Evolutionary conservation across 768 basidiomycete species (phyloP), one percentile per base, ranked within the genome.

Genomic region (Sarcomyxa edulis): DNA sequence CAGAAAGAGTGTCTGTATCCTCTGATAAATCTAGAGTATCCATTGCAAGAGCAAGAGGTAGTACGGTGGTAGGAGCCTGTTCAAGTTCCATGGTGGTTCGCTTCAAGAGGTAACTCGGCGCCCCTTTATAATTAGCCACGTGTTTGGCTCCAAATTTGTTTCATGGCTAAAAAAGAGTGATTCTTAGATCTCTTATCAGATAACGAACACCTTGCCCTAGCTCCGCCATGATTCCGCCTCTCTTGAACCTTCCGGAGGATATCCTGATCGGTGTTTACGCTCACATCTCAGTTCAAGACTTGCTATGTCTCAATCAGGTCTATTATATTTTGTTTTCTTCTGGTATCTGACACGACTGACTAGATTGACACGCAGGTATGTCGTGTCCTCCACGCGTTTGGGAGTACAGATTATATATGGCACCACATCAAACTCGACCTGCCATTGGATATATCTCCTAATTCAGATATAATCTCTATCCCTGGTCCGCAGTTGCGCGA

Each of bases 1-100:
- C 86, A 26, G 84, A 88, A 45, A 76, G 58, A 45, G 59, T 74
- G 55, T 83, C 84, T 47, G 70, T 54, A 55, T 86, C 84, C 50
- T n/a, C n/a, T n/a, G n/a, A n/a, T n/a, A n/a, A n/a, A n/a, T n/a
- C n/a, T n/a, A n/a, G n/a, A n/a, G n/a, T n/a, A n/a, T n/a, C n/a
- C n/a, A n/a, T n/a, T n/a, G n/a, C n/a, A n/a, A n/a, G n/a, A n/a
- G n/a, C n/a, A n/a, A n/a, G n/a, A n/a, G n/a, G n/a, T n/a, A n/a
- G n/a, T n/a, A n/a, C n/a, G n/a, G n/a, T n/a, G n/a, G n/a, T n/a
- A n/a, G n/a, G n/a, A n/a, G n/a, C n/a, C n/a, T n/a, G n/a, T n/a
- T n/a, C n/a, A n/a, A n/a, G n/a, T n/a, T n/a, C n/a, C n/a, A n/a
- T n/a, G n/a, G n/a, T n/a, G n/a, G n/a, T n/a, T n/a, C n/a, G n/a